Percentiles rank a stretch among this genome's conserved stretches.
These are phyloP conservation scores for Corinectria fuckeliana DNA, from an alignment of 2,329 filamentous ascomycete species.

Conservation along the genomic window DNA sequence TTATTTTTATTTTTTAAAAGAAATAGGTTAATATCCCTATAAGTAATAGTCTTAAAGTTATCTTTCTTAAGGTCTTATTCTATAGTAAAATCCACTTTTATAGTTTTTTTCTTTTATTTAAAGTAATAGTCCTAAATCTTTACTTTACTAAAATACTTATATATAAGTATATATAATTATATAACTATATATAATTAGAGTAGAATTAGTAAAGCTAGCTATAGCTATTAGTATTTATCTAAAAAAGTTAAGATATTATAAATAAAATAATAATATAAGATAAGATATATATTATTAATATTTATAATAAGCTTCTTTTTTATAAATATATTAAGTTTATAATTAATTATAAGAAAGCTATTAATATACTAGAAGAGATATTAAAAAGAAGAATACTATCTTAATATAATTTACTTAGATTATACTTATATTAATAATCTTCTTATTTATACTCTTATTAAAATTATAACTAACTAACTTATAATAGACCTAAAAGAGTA, in stretches of 20 bases:
- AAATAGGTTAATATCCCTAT: background rate
- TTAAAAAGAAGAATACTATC: background rate
- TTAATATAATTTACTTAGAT: background rate
- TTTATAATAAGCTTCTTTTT: background rate
- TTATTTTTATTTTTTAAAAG: background rate
- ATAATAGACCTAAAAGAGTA: background rate
- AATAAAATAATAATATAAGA: background rate
- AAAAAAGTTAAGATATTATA: background rate
- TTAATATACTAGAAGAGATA: background rate
- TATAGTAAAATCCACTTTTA: background rate
- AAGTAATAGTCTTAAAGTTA: background rate
- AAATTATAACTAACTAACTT: background rate
- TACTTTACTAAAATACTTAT: background rate
- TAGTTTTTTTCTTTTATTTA: background rate
- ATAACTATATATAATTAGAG: background rate
- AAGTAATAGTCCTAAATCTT: background rate
- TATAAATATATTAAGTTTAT: background rate
- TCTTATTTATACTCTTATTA: background rate
- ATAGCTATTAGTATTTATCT: background rate
- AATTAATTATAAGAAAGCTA: background rate
- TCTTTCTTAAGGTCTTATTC: background rate
- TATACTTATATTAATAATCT: background rate
- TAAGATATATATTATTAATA: background rate
- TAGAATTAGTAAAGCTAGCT: background rate
- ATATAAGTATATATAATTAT: background rate